Percentiles rank a stretch among this genome's conserved stretches.
Evolutionary conservation across 495 filamentous ascomycete species (phyloP).

Genomic region (Apiosordaria backusii): DNA sequence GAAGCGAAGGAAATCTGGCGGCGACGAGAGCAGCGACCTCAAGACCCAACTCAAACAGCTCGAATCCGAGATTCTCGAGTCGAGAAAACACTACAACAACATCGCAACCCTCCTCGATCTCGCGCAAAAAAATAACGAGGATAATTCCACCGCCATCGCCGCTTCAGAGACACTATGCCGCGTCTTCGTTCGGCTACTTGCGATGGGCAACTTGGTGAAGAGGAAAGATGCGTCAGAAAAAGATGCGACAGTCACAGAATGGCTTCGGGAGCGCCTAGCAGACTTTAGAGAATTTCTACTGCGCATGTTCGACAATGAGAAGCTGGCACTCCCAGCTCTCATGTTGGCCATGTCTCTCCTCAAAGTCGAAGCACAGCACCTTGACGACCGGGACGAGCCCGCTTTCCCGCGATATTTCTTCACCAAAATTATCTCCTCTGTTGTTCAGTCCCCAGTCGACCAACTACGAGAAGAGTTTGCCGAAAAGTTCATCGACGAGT

Average conservation of each 20-base stretch:
- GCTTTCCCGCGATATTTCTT: constrained; percentile 64
- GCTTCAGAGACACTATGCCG: constrained; percentile 81
- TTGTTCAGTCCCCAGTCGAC: constrained; percentile 58
- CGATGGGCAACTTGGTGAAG: constrained; percentile 65
- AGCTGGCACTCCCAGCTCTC: constrained; percentile 57
- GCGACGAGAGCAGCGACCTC: constrained; percentile 34
- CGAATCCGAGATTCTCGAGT: constrained; percentile 75
- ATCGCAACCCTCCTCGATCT: constrained; percentile 69
- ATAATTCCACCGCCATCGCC: constrained; percentile 41
- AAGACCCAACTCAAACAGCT: constrained; percentile 62
- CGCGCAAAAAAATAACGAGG: constrained; percentile 43
- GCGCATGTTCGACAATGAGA: constrained; percentile 51
- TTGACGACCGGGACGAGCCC: constrained; percentile 56
- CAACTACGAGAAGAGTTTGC: constrained; percentile 65
- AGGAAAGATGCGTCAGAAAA: constrained; percentile 61
- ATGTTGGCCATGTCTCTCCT: constrained; percentile 78
- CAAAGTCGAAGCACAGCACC: constrained; percentile 67
- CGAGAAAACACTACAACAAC: constrained; percentile 88
- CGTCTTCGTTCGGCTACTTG: constrained; percentile 81
- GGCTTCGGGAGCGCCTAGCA: constrained; percentile 70
- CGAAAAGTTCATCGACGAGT: constrained; percentile 70
- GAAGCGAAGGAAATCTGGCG: constrained; percentile 47
- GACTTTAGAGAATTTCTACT: constrained; percentile 63
- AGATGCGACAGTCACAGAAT: constrained; percentile 68
- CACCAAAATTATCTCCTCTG: constrained; percentile 53